phyloP scores from a whole-genome alignment of 208 protist species.

The Trypanosomatidae sp. region DNA sequence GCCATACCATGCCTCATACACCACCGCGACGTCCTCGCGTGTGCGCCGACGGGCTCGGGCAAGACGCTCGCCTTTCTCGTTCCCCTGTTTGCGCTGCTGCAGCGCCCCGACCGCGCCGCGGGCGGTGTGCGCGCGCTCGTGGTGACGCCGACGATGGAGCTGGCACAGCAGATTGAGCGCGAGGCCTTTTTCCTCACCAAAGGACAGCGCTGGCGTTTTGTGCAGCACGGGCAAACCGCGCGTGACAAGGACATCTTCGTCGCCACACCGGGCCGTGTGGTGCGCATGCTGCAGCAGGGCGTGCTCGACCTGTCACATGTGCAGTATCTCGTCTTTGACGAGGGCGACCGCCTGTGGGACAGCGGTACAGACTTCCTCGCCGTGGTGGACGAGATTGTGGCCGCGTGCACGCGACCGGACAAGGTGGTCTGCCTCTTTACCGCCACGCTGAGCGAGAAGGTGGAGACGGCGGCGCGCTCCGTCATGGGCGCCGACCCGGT shows the following conservation, averaged over 20 bases:
- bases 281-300: constrained; percentile 67
- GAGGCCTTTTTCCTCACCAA: constrained; percentile 84
- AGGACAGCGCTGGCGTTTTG: constrained; percentile 77
- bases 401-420: constrained; percentile 51
- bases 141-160: constrained; percentile 92
- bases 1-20: constrained; percentile 89
- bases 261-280: constrained; percentile 76
- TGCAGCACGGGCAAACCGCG: constrained; percentile 82
- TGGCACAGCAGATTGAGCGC: constrained; percentile 93
- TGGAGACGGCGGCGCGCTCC: constrained; percentile 85
- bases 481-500: constrained; percentile 87
- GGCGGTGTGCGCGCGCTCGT: constrained; percentile 89
- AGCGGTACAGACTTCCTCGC: constrained; percentile 54
- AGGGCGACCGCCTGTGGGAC: constrained; percentile 96
- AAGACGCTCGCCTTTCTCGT: constrained; percentile 94
- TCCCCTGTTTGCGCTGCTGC: constrained; percentile 87
- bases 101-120: constrained; percentile 37
- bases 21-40: constrained; percentile 79
- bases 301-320: constrained; percentile 56
- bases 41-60: constrained; percentile 87
- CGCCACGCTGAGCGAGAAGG: constrained; percentile 87
- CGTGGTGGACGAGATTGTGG: constrained; percentile 83
- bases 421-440: constrained; percentile 88
- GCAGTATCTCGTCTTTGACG: constrained; percentile 94
- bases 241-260: constrained; percentile 89